Evolutionary conservation across 2,329 filamentous ascomycete species (phyloP).

Genomic region (Plenodomus tracheiphilus): DNA sequence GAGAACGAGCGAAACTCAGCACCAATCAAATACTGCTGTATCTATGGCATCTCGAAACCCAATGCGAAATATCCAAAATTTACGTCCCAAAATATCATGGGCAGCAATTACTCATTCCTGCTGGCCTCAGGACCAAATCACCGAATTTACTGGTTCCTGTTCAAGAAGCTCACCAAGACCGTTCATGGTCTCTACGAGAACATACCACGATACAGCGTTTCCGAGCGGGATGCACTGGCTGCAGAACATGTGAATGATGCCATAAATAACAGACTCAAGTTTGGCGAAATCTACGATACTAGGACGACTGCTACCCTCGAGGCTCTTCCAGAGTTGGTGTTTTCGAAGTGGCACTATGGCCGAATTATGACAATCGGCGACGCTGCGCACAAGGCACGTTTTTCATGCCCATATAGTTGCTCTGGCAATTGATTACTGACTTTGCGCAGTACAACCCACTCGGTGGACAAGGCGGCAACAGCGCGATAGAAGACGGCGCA

Average conservation of each 20-base stretch:
- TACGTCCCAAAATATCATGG: background rate
- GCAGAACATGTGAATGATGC: conserved; percentile 20
- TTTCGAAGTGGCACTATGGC: conserved; percentile 45
- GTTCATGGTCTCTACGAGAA: conserved; percentile 15
- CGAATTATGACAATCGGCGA: conserved; percentile 33
- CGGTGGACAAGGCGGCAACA: conserved; percentile 47
- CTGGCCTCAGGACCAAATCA: conserved; percentile 12
- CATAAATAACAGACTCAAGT: conserved; percentile 18
- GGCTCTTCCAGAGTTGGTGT: conserved; percentile 42
- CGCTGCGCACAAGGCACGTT: conserved; percentile 46
- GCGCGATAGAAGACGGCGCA: conserved; percentile 48
- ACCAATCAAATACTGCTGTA: conserved; percentile 3
- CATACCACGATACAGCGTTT: conserved; percentile 35
- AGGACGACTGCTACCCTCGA: conserved; percentile 18
- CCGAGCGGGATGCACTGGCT: background rate
- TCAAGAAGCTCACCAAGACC: conserved; percentile 18
- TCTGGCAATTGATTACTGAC: background rate
- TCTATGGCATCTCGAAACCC: conserved; percentile 7
- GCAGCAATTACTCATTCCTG: conserved; percentile 5
- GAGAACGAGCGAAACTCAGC: background rate
- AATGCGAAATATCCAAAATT: background rate
- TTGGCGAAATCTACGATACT: conserved; percentile 22
- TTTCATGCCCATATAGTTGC: background rate
- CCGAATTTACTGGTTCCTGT: conserved; percentile 34
- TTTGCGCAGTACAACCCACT: conserved; percentile 12